Base-by-base conservation (phyloP, 352 stramenopile genomes). In the Globisporangium sylvaticum region DNA sequence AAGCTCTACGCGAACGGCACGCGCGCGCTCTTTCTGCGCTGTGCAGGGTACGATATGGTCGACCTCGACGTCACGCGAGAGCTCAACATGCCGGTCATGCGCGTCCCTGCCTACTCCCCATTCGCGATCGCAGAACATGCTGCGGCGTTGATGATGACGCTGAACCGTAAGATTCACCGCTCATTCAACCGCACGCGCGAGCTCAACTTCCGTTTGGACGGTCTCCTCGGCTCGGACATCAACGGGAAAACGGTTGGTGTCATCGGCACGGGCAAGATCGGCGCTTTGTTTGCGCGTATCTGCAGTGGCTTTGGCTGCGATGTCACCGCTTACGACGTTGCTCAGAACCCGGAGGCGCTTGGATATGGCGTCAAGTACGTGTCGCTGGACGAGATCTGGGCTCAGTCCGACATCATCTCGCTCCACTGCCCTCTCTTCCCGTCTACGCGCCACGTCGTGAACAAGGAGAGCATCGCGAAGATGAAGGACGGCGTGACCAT, bases 401-500 rank as follows among this genome's bases (percentile, higher is more conserved):
- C 62, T 27, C 66, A 87, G 31, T 87, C 83, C 44, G 90, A 97
- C 65, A 88, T 98, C 59, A 91, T 98, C 32, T 93, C 88, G 64
- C 77, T 96, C 18, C 87, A 96, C 72, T 91, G 89, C 64, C 91
- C 92, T 8, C 74, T 97, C 8, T 81, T 96, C 56, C 79, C 81
- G 27, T 78, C 78, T 8, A 98, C 89, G 1, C 81, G 84, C 25
- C 89, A 98, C 73, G 85, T 86, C 20, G 88, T 98, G 64, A 94
- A 96, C 66, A 72, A 80, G 10, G 74, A 88, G 29, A 88, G 84
- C 57, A 84, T 98, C 54, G 68, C 73, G 12, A 86, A 93, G 74
- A 93, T 98, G 75, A 97, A 97, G 75, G 67, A 92, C 18, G 77
- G 83, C 18, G 88, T 97, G 3, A 87, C 95, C 68, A 69, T 98